Base-by-base conservation (phyloP, 768 basidiomycete genomes). In the Mycena galericulata region DNA sequence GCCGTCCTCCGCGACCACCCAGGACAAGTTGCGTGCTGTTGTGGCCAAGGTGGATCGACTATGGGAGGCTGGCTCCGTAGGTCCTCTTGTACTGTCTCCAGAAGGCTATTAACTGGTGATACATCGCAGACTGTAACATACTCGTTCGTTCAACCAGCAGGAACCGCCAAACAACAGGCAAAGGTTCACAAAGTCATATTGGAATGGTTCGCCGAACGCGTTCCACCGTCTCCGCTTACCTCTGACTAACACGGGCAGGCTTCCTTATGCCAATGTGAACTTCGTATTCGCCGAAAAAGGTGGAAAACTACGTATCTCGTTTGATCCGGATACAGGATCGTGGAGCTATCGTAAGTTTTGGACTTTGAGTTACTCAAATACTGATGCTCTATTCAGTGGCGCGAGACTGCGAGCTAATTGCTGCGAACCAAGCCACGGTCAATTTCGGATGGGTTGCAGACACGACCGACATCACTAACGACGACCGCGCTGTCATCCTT, bases 401-500 rank as follows among this genome's bases (percentile, higher is more conserved):
- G 4, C 71, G 38, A 18, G 57, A 59, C 20, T 63, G 56, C 24
- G 47, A 53, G 27, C 7, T n/a, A 2, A 47, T 71, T 40, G 27
- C 51, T 18, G 22, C 43, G 3, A 38, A 63, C 4, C 10, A 36
- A 10, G 40, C 62, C 15, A 72, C 71, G 0, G 72, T 74, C 69
- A 74, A 74, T 36, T 58, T 74, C 15, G 69, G 69, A 6, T 74
- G 69, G 69, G 46, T 72, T 29, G 61, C 27, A 18, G 58, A 66
- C 47, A 59, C 38, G 7, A 24, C 46, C 9, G n/a, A 30, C 12
- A 18, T 69, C 36, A 51, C 69, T 32, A n/a, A n/a, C 22, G 49
- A 57, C 17, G 74, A 73, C 45, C 62, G 65, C n/a, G 74, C 61
- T 12, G 72, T 69, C 20, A 73, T 76, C 49, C 72, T 75, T 9